Conservation (phyloP, 2,329 filamentous ascomycete species). For the Colletotrichum karsti region DNA sequence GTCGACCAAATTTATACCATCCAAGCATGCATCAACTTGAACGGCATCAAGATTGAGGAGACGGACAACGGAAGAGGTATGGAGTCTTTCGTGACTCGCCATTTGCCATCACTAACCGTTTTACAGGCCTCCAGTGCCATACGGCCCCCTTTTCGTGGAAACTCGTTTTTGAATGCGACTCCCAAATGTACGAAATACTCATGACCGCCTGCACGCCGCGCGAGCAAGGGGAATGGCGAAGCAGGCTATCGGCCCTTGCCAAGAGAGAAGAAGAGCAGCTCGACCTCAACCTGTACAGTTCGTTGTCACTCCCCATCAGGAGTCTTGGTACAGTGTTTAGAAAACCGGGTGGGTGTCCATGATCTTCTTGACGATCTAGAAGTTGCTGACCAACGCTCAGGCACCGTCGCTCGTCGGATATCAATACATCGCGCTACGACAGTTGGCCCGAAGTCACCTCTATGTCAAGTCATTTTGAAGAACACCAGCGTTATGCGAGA, state of each 20-base stretch:
- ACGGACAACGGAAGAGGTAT: conserved; percentile 79
- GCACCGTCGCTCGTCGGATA: conserved; percentile 70
- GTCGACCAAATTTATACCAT: conserved; percentile 76
- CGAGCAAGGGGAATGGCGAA: conserved; percentile 85
- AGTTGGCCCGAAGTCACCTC: conserved; percentile 71
- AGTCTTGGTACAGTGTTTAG: conserved; percentile 80
- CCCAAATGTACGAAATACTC: conserved; percentile 83
- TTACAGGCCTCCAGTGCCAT: conserved; percentile 84
- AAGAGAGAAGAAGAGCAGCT: conserved; percentile 57
- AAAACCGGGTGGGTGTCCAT: conserved; percentile 63
- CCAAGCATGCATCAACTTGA: conserved; percentile 76
- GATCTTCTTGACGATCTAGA: too few relatives aligned
- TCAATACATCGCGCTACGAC: conserved; percentile 85
- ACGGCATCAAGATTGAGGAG: conserved; percentile 73
- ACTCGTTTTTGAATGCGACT: conserved; percentile 79
- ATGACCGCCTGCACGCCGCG: conserved; percentile 84
- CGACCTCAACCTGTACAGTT: conserved; percentile 64
- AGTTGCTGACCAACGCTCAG: conserved; percentile 41
- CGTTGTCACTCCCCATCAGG: conserved; percentile 75
- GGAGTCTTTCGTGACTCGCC: conserved; percentile 28
- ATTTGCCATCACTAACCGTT: conserved; percentile 28
- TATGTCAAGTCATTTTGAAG: conserved; percentile 84
- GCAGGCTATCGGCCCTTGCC: conserved; percentile 63
- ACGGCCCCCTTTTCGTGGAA: conserved; percentile 93
- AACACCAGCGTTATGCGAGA: conserved; percentile 80